These are phyloP conservation scores for Coleophoma cylindrospora DNA, from an alignment of 2,329 filamentous ascomycete species.

Conservation along the genomic window DNA sequence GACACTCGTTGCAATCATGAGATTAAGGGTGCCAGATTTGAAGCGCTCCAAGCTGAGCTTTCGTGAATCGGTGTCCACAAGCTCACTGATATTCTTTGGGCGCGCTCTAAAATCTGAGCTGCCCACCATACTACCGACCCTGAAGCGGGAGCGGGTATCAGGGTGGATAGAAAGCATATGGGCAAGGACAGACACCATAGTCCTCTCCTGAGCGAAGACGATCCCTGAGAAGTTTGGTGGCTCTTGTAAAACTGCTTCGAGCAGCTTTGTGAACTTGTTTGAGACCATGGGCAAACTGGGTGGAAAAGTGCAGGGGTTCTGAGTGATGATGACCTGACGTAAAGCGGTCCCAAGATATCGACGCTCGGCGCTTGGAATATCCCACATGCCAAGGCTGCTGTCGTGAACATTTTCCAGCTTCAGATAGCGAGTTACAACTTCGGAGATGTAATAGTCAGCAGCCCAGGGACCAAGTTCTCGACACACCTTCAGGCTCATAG, in stretches of 20 bases:
- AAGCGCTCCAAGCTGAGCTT: constrained; percentile 42
- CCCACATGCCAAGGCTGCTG: constrained; percentile 34
- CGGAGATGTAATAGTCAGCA: constrained; percentile 57
- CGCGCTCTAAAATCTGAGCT: constrained; percentile 33
- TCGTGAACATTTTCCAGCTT: constrained; percentile 31
- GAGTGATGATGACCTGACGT: constrained; percentile 25
- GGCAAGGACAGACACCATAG: constrained; percentile 53
- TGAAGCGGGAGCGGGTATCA: constrained; percentile 37
- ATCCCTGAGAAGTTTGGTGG: constrained; percentile 46
- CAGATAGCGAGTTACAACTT: constrained; percentile 39
- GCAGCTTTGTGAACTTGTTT: constrained; percentile 50
- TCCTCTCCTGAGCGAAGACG: constrained; percentile 62
- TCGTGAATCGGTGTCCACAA: constrained; percentile 29
- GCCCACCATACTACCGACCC: constrained; percentile 51
- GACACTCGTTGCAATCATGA: constrained; percentile 56
- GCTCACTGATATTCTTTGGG: constrained; percentile 35
- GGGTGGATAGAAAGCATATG: constrained; percentile 52
- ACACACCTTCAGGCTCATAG: constrained; percentile 44
- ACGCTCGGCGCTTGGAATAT: constrained; percentile 40
- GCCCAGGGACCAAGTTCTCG: constrained; percentile 64
- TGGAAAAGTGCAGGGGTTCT: constrained; percentile 16
- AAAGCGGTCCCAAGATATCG: constrained; percentile 48
- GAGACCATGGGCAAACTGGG: constrained; percentile 34
- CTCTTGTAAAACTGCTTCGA: constrained; percentile 44
- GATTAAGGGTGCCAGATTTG: constrained; percentile 45